These are phyloP conservation scores for Cyberlindnera subsufficiens DNA, from an alignment of 805 yeast genomes.

Conservation along the genomic window DNA sequence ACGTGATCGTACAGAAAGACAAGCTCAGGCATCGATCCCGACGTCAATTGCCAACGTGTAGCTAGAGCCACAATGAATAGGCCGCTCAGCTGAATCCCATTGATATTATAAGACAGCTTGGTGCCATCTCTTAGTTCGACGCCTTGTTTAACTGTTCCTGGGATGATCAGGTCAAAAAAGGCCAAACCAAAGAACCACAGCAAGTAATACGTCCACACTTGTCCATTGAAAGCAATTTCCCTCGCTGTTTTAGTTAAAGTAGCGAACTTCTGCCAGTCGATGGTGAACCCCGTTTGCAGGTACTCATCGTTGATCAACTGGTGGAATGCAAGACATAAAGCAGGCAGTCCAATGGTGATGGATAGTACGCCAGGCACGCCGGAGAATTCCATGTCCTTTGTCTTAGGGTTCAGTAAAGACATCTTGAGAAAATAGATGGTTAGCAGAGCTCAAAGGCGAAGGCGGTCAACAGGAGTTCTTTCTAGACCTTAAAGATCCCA, in stretches of 20 bases:
- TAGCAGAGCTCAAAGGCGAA: too few species aligned
- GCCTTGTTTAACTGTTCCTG: constrained; percentile 63
- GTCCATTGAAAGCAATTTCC: constrained; percentile 33
- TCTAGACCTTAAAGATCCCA: too few species aligned
- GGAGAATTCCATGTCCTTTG: constrained; percentile 66
- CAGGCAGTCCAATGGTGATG: constrained; percentile 64
- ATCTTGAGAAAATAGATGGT: background rate
- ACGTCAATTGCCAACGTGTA: constrained; percentile 46
- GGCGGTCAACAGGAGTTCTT: too few species aligned
- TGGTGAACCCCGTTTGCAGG: constrained; percentile 39
- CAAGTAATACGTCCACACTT: constrained; percentile 59
- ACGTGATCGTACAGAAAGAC: constrained; percentile 67
- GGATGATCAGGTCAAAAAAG: constrained; percentile 56
- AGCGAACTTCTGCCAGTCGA: constrained; percentile 35
- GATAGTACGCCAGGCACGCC: constrained; percentile 72
- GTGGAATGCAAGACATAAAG: constrained; percentile 51
- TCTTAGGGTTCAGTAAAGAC: constrained; percentile 53
- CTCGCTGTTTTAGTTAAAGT: constrained; percentile 30
- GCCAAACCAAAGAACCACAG: constrained; percentile 69
- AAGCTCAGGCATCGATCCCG: constrained; percentile 69
- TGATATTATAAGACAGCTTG: constrained; percentile 66
- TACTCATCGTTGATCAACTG: constrained; percentile 57
- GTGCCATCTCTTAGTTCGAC: constrained; percentile 73
- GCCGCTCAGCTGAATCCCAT: constrained; percentile 59
- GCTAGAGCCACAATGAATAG: constrained; percentile 34